These are phyloP conservation scores for Diplodia sapinea DNA, from an alignment of 2,329 filamentous ascomycete genomes.

Conservation along the genomic window DNA sequence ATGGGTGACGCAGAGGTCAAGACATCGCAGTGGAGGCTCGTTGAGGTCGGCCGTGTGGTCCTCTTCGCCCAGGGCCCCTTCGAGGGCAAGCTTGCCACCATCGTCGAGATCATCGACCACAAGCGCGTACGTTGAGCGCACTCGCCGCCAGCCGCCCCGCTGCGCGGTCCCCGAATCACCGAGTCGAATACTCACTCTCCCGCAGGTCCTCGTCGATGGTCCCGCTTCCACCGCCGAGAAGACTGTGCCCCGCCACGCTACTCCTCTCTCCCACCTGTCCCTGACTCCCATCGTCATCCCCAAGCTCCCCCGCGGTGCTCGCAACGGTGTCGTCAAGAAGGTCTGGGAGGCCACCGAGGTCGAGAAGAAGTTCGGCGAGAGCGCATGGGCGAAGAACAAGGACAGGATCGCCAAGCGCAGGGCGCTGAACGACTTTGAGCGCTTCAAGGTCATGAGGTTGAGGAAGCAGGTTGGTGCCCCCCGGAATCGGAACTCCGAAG, in stretches of 20 bases:
- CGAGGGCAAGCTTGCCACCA: conserved; percentile 85
- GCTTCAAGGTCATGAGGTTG: conserved; percentile 99
- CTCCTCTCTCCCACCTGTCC: conserved; percentile 80
- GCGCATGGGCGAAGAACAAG: conserved; percentile 93
- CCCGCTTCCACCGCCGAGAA: conserved; percentile 81
- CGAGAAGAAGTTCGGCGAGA: conserved; percentile 90
- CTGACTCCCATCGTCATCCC: conserved; percentile 89
- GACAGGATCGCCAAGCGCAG: conserved; percentile 84
- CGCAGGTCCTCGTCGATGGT: conserved; percentile 93
- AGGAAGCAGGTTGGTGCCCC: conserved; percentile 86
- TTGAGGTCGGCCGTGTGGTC: conserved; percentile 98
- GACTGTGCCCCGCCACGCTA: conserved; percentile 83
- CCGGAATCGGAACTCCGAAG: background rate
- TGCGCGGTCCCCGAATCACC: background rate
- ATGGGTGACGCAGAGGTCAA: conserved; percentile 57
- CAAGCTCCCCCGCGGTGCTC: conserved; percentile 83
- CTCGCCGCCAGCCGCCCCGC: conserved; percentile 1
- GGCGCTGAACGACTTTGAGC: conserved; percentile 96
- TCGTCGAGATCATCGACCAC: conserved; percentile 99
- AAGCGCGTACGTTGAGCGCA: conserved; percentile 83
- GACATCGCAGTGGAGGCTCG: conserved; percentile 74
- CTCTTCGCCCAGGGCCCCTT: conserved; percentile 84
- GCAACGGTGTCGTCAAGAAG: conserved; percentile 81
- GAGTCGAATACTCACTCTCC: conserved; percentile 37
- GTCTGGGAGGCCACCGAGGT: conserved; percentile 90